These are phyloP conservation scores for Ophiostoma novo-ulmi DNA, from an alignment of 2,329 filamentous ascomycete genomes.

Conservation along the genomic window DNA sequence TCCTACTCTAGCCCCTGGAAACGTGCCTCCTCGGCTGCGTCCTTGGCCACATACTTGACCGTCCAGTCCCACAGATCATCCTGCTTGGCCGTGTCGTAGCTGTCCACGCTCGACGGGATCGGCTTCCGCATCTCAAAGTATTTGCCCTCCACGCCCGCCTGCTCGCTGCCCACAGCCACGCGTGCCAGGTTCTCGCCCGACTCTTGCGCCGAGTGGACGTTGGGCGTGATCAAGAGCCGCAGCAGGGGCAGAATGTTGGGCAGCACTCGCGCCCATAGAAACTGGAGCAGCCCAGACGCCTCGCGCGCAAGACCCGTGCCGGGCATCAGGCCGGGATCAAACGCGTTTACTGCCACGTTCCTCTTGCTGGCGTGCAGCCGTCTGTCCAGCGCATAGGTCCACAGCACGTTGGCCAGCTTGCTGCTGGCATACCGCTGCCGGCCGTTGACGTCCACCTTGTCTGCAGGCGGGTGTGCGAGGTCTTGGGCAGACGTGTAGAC, in stretches of 20 bases:
- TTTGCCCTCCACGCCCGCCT: constrained; percentile 17
- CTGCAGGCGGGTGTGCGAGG: constrained; percentile 20
- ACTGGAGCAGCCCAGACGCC: constrained; percentile 25
- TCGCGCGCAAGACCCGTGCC: constrained; percentile 36
- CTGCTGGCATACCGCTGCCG: constrained; percentile 24
- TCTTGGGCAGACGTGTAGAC: constrained; percentile 21
- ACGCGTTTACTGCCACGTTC: constrained; percentile 17
- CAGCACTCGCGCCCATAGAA: constrained; percentile 27
- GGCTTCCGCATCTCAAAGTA: constrained; percentile 43
- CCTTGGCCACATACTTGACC: constrained; percentile 36
- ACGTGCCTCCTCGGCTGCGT: constrained; percentile 10
- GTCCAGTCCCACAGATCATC: constrained; percentile 49
- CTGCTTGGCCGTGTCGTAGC: constrained; percentile 42
- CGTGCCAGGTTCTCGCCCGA: constrained; percentile 40
- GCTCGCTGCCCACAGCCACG: constrained; percentile 33
- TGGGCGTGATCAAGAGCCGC: neutral
- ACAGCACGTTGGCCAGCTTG: constrained; percentile 33
- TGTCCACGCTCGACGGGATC: constrained; percentile 41
- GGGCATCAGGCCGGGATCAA: constrained; percentile 25
- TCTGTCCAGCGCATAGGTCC: constrained; percentile 42
- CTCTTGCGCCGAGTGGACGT: constrained; percentile 38
- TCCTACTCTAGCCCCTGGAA: constrained; percentile 8
- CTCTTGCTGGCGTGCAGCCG: constrained; percentile 21
- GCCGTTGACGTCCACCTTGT: constrained; percentile 17
- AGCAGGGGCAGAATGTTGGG: constrained; percentile 15